phyloP scores from a whole-genome alignment of 192 early-diverging fungal genomes.

The Podila epicladia region DNA sequence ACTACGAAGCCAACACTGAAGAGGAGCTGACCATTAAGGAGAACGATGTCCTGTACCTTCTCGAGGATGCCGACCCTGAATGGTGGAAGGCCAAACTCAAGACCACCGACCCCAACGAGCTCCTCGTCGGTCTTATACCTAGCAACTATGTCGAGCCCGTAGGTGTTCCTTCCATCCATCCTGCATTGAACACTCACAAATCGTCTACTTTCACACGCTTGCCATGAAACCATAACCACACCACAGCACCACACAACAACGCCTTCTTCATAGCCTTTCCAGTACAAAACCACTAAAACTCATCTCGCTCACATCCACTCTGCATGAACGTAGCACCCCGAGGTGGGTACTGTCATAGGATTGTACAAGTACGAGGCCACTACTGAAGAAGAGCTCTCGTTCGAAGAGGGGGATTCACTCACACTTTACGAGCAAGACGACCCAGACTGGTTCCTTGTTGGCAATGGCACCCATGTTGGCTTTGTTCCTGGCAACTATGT shows the following conservation, averaged over 20 bases:
- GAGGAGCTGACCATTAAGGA: slow-evolving; percentile 90
- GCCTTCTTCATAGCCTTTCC: not conserved
- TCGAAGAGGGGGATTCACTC: slow-evolving; percentile 79
- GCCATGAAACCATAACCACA: too few species aligned
- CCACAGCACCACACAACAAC: too few species aligned
- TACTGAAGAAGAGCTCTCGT: slow-evolving; percentile 84
- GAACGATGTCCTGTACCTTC: slow-evolving; percentile 86
- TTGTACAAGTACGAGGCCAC: slow-evolving; percentile 87
- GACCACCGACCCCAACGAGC: slow-evolving; percentile 55
- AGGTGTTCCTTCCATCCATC: slow-evolving; percentile 5
- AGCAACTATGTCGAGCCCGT: slow-evolving; percentile 86
- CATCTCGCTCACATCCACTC: not conserved
- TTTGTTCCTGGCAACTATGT: slow-evolving; percentile 92
- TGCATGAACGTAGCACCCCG: slow-evolving; percentile 60
- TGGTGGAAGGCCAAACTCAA: slow-evolving; percentile 92
- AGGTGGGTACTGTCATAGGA: slow-evolving; percentile 67
- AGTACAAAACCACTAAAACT: not conserved
- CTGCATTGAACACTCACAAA: not conserved
- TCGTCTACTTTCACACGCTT: slow-evolving; percentile 1
- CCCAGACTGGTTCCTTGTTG: slow-evolving; percentile 93
- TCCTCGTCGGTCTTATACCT: slow-evolving; percentile 85
- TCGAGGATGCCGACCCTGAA: slow-evolving; percentile 90
- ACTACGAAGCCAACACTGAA: slow-evolving; percentile 84
- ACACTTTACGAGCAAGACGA: slow-evolving; percentile 86
- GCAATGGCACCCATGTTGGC: slow-evolving; percentile 75